phyloP scores from a whole-genome alignment of 1,284 basidiomycete genomes.

The Cutaneotrichosporon daszewskae region DNA sequence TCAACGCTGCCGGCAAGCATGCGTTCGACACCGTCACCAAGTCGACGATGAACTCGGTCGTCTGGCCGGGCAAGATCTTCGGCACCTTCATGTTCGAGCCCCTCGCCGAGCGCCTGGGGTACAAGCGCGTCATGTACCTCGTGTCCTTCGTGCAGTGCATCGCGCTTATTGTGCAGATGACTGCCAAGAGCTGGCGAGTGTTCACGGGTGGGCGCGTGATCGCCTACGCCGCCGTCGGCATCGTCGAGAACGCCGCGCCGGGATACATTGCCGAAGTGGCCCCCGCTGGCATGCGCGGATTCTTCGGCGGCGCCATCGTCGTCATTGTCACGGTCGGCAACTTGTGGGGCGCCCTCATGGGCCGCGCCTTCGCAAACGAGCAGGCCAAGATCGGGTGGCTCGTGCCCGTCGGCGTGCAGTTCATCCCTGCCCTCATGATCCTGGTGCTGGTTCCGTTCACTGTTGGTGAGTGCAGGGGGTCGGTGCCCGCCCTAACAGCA shows the following conservation, averaged over 20 bases:
- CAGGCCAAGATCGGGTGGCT: conserved; percentile 6
- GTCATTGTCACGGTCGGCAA: conserved; percentile 6
- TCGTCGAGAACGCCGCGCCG: conserved; percentile 20
- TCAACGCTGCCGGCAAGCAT: neutral
- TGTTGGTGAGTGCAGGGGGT: neutral
- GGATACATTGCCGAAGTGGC: conserved; percentile 16
- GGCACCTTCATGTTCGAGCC: conserved; percentile 8
- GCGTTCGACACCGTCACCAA: neutral
- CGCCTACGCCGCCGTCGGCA: conserved; percentile 19
- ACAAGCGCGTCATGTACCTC: conserved; percentile 4
- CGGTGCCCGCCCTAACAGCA: too few species aligned
- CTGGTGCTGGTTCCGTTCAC: conserved; percentile 15
- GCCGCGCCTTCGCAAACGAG: conserved; percentile 4
- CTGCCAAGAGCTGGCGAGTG: conserved; percentile 11
- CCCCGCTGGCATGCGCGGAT: conserved; percentile 3
- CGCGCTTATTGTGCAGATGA: conserved; percentile 8
- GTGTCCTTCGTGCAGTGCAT: neutral
- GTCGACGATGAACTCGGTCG: conserved; percentile 10
- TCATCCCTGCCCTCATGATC: conserved; percentile 19
- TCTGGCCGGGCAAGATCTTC: conserved; percentile 2
- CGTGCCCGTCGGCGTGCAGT: conserved; percentile 12
- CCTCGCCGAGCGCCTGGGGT: conserved; percentile 3
- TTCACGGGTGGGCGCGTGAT: conserved; percentile 20
- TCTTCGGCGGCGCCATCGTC: conserved; percentile 2
- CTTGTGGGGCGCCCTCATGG: conserved; percentile 13